A percentile compares a stretch with the other conserved stretches of the same genome.
These are phyloP conservation scores for Zygosaccharomyces kombuchaensis DNA, from an alignment of 805 yeast species.

Conservation along the genomic window DNA sequence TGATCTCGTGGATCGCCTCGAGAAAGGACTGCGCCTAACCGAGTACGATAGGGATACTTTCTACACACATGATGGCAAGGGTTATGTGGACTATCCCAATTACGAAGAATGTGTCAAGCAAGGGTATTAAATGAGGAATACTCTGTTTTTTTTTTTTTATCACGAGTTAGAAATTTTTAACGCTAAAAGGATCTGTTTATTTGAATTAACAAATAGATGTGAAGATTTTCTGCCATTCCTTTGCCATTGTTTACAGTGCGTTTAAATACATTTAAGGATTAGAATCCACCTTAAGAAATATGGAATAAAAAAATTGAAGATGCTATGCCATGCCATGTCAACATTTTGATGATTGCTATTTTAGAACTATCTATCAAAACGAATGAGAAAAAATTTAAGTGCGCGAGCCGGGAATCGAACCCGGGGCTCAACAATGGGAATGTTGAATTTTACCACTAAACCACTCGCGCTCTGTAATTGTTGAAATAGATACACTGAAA, in stretches of 20 bases:
- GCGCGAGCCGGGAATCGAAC: conserved; percentile 30
- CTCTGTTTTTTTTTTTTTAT: no score
- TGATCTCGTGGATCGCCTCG: conserved; percentile 46
- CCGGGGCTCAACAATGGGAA: conserved; percentile 29
- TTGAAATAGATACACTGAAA: neutral
- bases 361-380: no score
- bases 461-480: conserved; percentile 20
- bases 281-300: no score
- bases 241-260: no score
- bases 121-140: conserved; percentile 16
- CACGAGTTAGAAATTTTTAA: no score
- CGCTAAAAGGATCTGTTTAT: no score
- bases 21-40: conserved; percentile 39
- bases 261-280: no score
- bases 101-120: conserved; percentile 28
- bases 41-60: conserved; percentile 47
- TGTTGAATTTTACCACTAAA: conserved; percentile 28
- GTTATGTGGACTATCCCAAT: conserved; percentile 44
- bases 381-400: conserved; percentile 9
- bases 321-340: no score
- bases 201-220: no score
- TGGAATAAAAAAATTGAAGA: no score
- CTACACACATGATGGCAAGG: conserved; percentile 38
- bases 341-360: no score
- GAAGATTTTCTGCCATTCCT: no score